Evolutionary conservation across 2,329 filamentous ascomycete genomes (phyloP).

Genomic region (Lizonia empirigonia): DNA sequence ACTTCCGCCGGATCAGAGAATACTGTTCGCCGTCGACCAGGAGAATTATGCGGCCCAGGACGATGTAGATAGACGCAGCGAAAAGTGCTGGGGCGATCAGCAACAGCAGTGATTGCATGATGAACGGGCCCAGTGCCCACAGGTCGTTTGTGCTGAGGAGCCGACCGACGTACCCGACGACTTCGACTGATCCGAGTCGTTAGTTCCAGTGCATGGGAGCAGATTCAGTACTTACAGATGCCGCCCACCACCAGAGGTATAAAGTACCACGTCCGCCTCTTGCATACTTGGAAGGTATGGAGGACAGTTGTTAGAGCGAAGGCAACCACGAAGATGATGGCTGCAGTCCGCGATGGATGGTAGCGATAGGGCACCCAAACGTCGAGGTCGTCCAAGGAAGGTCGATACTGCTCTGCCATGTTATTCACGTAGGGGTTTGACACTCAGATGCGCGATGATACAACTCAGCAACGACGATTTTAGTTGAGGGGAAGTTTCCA

Average conservation of each 20-base stretch:
- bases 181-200: conserved; percentile 45
- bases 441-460: no score
- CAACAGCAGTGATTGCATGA: conserved; percentile 52
- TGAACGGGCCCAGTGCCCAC: conserved; percentile 46
- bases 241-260: conserved; percentile 58
- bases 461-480: not conserved
- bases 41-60: conserved; percentile 53
- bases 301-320: conserved; percentile 51
- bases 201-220: not conserved
- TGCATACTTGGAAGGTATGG: conserved; percentile 52
- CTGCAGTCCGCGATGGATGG: conserved; percentile 52
- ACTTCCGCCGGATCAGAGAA: conserved; percentile 47
- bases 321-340: conserved; percentile 55
- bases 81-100: conserved; percentile 55
- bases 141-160: conserved; percentile 39
- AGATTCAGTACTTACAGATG: conserved; percentile 31
- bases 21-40: conserved; percentile 47
- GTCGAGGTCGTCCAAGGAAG: conserved; percentile 39
- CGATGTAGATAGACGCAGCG: conserved; percentile 57
- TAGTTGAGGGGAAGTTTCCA: not conserved
- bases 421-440: no score
- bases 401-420: conserved; percentile 1
- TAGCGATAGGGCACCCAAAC: conserved; percentile 45
- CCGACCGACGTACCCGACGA: conserved; percentile 58
- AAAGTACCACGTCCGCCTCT: conserved; percentile 57